Base-by-base conservation (phyloP, 1,284 basidiomycete genomes). In the Cryptococcus hybrid region DNA sequence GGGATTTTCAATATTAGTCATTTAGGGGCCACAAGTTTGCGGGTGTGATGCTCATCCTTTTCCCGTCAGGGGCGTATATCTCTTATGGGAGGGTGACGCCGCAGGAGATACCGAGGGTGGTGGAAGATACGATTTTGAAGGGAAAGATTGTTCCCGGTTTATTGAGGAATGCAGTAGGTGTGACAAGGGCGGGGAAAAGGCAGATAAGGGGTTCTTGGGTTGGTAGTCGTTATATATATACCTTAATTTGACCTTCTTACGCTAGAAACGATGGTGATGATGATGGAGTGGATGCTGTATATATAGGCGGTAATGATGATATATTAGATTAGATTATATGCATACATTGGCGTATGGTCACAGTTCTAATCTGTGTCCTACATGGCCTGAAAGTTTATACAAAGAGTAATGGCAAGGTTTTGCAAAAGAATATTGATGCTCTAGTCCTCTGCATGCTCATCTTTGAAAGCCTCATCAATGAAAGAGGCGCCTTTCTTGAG, bases 81-180 rank as follows among this genome's bases (percentile, higher is more conserved):
- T 94, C 92, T 85, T 96, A 96, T 70, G 94, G 93, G n/a, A 86
- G 94, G 38, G 91, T 95, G 2, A 87, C 88, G 42, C 86, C 92
- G 8, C 88, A 92, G 69, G 88, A 94, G 68, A 87, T 92, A 48
- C 88, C 90, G 49, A 83, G 86, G 5, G 88, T 96, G 54, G 92
- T 96, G 46, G 83, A 86, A 67, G 87, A 91, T 65, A 97, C 93
- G 7, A 86, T 97, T 56, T 81, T 92, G 56, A 81, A 84, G 11
- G 93, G 93, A 3, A 84, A 87, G 69, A 82, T 97, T 47, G 83
- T 96, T 12, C 87, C 90, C 1, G 84, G 87, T 8, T 82, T 96
- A 9, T 81, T 96, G 48, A 84, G 93, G 5, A 90, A 89, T 9
- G 93, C 90, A 1, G 74, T 89, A 52, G 89, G 91, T 70, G 81